Base-by-base conservation (phyloP, 805 yeast genomes). In the Barnettozyma californica region DNA sequence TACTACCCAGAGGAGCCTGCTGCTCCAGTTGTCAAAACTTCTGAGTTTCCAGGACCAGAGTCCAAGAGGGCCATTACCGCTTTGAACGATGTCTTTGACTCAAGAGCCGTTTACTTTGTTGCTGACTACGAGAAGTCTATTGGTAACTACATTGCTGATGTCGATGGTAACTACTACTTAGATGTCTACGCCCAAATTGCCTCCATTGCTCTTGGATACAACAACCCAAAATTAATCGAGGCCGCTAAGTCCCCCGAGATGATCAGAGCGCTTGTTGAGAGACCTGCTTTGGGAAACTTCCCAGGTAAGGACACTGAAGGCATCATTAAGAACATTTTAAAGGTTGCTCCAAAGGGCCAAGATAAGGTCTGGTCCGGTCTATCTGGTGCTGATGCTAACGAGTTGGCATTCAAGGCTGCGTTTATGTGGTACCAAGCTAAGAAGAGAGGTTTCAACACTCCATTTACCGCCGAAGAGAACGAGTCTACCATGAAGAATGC, bases 381-480 rank as follows among this genome's bases (percentile, higher is more conserved):
- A 54, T 80, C 90, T 18, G 95, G 95, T 55, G 87, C 94, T 38
- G 95, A 87, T 62, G 95, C 95, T 59, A 86, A 86, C 65, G 95
- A 87, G 69, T 75, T 85, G 62, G 95, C 95, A 19, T 87, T 82
- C 76, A 87, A 87, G 71, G 95, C 95, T 50, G 90, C 90, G 18
- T 87, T 87, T 67, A 80, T 87, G 71, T 86, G 84, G 75, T 84
- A 84, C 67, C 89, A 83, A 61, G 68, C 80, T 47, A 71, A 77
- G 61, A 74, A 75, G 69, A 82, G 95, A 68, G 88, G 91, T 48
- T 77, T 70, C 62, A 63, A 67, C 46, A 68, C 72, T n/a, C 73
- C 72, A 21, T 87, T 86, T 68, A 65, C 91, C 7, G 62, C 66
- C 10, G 88, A 83, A 62, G 97, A 91, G 69, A 76, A 78, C 65